Evolutionary conservation across 495 filamentous ascomycete genomes (phyloP).

Genomic region (Lophiostoma macrostomum): DNA sequence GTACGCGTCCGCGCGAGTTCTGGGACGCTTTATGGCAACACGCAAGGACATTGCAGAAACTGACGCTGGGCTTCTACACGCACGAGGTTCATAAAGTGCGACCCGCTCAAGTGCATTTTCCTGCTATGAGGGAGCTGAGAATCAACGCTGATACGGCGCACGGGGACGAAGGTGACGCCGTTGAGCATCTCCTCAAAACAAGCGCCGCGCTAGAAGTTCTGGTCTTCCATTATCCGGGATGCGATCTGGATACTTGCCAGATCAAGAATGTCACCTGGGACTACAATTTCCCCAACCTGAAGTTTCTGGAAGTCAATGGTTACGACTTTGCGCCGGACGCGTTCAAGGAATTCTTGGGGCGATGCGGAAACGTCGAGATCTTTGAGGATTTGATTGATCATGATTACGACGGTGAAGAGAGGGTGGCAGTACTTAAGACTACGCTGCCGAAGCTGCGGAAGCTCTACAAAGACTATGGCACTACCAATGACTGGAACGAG

Average conservation of each 20-base stretch:
- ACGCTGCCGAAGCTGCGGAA: conserved; percentile 6
- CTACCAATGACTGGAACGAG: background rate
- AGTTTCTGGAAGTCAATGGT: conserved; percentile 1
- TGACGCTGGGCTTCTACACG: conserved; percentile 17
- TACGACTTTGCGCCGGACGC: conserved; percentile 2
- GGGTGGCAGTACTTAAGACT: background rate
- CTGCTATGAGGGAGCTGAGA: background rate
- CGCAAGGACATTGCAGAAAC: conserved; percentile 1
- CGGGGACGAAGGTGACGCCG: conserved; percentile 11
- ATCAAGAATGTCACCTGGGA: conserved; percentile 22
- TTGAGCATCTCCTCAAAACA: conserved; percentile 8
- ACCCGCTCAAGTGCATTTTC: conserved; percentile 4
- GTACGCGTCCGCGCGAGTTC: conserved; percentile 8
- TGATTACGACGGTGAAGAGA: background rate
- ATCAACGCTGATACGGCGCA: conserved; percentile 14
- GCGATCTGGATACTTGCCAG: conserved; percentile 20
- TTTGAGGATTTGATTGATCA: conserved; percentile 6
- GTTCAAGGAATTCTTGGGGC: conserved; percentile 1
- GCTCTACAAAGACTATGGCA: background rate
- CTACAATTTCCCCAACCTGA: conserved; percentile 17
- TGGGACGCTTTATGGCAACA: conserved; percentile 22
- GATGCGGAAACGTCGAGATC: conserved; percentile 1
- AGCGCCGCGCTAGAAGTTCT: conserved; percentile 13
- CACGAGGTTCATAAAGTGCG: conserved; percentile 10
- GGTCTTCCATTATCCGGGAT: conserved; percentile 12